phyloP scores from a whole-genome alignment of 2,329 filamentous ascomycete genomes.

The Aspergillus intermedius region DNA sequence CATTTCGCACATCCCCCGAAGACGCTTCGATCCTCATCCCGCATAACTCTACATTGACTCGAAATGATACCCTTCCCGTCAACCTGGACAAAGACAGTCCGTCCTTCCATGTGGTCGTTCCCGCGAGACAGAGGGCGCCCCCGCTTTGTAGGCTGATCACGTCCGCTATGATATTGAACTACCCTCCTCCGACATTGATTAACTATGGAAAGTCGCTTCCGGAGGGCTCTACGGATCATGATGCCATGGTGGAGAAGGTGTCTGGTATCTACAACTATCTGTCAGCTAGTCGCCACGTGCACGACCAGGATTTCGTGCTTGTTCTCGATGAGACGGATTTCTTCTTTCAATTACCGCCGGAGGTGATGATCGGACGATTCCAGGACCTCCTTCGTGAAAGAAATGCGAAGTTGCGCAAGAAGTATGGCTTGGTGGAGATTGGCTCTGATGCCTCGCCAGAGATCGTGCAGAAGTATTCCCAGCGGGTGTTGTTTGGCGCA shows the following conservation, averaged over 20 bases:
- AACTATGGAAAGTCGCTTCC: slow-evolving; percentile 33
- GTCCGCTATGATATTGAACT: slow-evolving; percentile 53
- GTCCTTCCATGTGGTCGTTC: slow-evolving; percentile 52
- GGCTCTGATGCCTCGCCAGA: slow-evolving; percentile 14
- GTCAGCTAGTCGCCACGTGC: slow-evolving; percentile 40
- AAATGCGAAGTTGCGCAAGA: slow-evolving; percentile 46
- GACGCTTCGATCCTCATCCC: slow-evolving; percentile 23
- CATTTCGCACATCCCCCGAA: slow-evolving; percentile 25
- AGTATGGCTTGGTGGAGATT: slow-evolving; percentile 40
- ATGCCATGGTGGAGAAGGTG: slow-evolving; percentile 42
- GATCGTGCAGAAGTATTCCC: slow-evolving; percentile 39
- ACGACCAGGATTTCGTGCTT: slow-evolving; percentile 56
- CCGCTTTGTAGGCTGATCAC: slow-evolving; percentile 53
- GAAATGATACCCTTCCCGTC: slow-evolving; percentile 24
- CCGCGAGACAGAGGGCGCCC: slow-evolving; percentile 41
- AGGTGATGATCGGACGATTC: slow-evolving; percentile 58
- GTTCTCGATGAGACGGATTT: slow-evolving; percentile 59
- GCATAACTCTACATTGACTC: slow-evolving; percentile 10
- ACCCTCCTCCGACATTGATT: slow-evolving; percentile 52
- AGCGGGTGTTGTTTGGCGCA: slow-evolving; percentile 52
- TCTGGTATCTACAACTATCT: slow-evolving; percentile 44
- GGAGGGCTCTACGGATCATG: slow-evolving; percentile 26
- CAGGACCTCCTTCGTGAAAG: slow-evolving; percentile 48
- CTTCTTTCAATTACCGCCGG: slow-evolving; percentile 59
- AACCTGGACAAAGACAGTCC: slow-evolving; percentile 30